Evolutionary conservation across 2,329 filamentous ascomycete genomes (phyloP).

Genomic region (Talaromyces sp.): DNA sequence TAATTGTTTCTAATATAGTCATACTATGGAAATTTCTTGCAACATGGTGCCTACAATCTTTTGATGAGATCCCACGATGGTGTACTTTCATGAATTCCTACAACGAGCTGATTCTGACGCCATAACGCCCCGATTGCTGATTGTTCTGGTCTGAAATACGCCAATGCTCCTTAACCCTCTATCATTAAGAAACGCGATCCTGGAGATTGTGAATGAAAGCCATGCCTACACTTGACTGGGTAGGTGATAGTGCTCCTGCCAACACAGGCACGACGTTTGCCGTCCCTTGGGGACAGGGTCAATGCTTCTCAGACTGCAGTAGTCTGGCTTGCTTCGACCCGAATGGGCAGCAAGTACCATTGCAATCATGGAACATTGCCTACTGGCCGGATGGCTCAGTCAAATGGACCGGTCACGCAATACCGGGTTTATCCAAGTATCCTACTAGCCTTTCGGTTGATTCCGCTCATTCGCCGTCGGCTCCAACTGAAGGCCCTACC

Average conservation of each 20-base stretch:
- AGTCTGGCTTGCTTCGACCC: slow-evolving; percentile 34
- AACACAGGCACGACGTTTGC: slow-evolving; percentile 45
- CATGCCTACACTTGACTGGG: slow-evolving; percentile 31
- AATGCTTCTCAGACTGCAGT: slow-evolving; percentile 37
- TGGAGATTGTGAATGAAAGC: neutral
- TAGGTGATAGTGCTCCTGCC: slow-evolving; percentile 38
- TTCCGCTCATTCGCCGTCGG: slow-evolving; percentile 29
- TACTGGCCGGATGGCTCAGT: slow-evolving; percentile 61
- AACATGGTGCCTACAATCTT: neutral
- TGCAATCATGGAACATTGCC: slow-evolving; percentile 57
- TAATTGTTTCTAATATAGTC: neutral
- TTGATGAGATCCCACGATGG: neutral
- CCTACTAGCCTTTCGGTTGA: slow-evolving; percentile 42
- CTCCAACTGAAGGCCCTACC: slow-evolving; percentile 13
- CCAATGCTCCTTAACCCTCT: neutral
- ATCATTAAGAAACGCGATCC: neutral
- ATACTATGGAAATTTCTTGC: neutral
- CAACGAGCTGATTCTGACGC: neutral
- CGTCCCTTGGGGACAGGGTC: slow-evolving; percentile 43
- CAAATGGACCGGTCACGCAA: slow-evolving; percentile 61
- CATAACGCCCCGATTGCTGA: neutral
- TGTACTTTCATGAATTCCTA: neutral
- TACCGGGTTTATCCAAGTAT: slow-evolving; percentile 42
- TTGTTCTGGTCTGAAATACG: neutral
- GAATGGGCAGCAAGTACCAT: slow-evolving; percentile 22